Conservation (phyloP, 768 basidiomycete genomes). For the Trametes punicea region DNA sequence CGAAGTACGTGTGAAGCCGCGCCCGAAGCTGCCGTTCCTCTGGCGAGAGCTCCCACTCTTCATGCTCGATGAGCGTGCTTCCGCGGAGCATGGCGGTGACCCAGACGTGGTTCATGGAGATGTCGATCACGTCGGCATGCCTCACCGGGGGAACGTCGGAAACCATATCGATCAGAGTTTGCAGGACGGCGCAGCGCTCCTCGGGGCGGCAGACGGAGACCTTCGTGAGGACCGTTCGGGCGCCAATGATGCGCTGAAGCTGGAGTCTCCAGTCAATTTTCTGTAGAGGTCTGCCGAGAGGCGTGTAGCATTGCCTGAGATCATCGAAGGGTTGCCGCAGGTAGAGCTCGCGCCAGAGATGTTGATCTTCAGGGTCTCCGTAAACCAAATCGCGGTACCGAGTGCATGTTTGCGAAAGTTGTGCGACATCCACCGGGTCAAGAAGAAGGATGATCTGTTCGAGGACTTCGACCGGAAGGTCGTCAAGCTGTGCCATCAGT, state of each 20-base stretch:
- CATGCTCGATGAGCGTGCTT: slow-evolving; percentile 43
- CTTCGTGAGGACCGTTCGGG: slow-evolving; percentile 43
- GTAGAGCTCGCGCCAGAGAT: slow-evolving; percentile 64
- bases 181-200: slow-evolving; percentile 42
- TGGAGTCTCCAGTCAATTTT: slow-evolving; percentile 46
- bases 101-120: slow-evolving; percentile 53
- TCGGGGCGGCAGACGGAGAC: slow-evolving; percentile 35
- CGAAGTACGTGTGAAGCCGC: slow-evolving; percentile 54
- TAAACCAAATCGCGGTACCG: slow-evolving; percentile 45
- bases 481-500: slow-evolving; percentile 19
- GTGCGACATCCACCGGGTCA: slow-evolving; percentile 60
- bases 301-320: slow-evolving; percentile 47
- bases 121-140: slow-evolving; percentile 20
- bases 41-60: slow-evolving; percentile 22
- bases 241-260: slow-evolving; percentile 54
- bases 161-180: slow-evolving; percentile 51
- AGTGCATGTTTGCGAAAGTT: slow-evolving; percentile 49
- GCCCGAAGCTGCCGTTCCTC: slow-evolving; percentile 47
- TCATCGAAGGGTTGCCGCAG: slow-evolving; percentile 64
- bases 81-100: slow-evolving; percentile 41
- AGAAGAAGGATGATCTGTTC: slow-evolving; percentile 54
- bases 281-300: slow-evolving; percentile 26
- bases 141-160: slow-evolving; percentile 39
- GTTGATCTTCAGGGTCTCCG: slow-evolving; percentile 38
- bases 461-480: slow-evolving; percentile 55